These are phyloP conservation scores for Bombardia bombarda DNA, from an alignment of 495 filamentous ascomycete species.

Conservation along the genomic window DNA sequence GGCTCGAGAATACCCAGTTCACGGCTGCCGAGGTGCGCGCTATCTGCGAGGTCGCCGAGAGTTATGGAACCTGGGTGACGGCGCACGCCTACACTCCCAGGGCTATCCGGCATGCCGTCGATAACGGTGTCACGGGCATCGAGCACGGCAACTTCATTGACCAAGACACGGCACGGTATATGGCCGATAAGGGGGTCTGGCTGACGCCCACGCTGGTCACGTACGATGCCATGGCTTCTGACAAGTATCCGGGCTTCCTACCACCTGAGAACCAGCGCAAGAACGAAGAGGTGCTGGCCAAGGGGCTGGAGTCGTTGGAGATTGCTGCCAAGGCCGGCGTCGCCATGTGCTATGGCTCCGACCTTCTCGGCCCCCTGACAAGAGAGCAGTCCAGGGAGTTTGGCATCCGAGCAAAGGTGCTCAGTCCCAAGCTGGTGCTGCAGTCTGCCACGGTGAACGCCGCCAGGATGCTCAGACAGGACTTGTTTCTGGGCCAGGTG, in stretches of 20 bases:
- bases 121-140: slow-evolving; percentile 47
- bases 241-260: slow-evolving; percentile 34
- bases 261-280: slow-evolving; percentile 33
- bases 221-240: slow-evolving; percentile 40
- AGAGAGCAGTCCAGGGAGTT: slow-evolving; percentile 45
- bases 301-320: slow-evolving; percentile 36
- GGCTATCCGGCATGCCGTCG: slow-evolving; percentile 44
- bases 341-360: slow-evolving; percentile 48
- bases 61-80: slow-evolving; percentile 45
- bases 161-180: slow-evolving; percentile 37
- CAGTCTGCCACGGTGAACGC: slow-evolving; percentile 45
- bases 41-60: slow-evolving; percentile 36
- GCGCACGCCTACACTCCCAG: slow-evolving; percentile 46
- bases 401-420: slow-evolving; percentile 32
- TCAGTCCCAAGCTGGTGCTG: slow-evolving; percentile 35
- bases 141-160: slow-evolving; percentile 52
- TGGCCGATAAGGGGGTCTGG: slow-evolving; percentile 37
- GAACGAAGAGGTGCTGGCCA: slow-evolving; percentile 37
- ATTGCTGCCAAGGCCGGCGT: slow-evolving; percentile 41
- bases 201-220: slow-evolving; percentile 48
- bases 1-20: slow-evolving; percentile 43
- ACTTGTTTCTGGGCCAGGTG: slow-evolving; percentile 37
- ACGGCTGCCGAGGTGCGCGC: slow-evolving; percentile 43
- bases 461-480: slow-evolving; percentile 36
- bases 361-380: slow-evolving; percentile 42